phyloP scores from a whole-genome alignment of 495 filamentous ascomycete genomes.

The Aspergillus nidulans region DNA sequence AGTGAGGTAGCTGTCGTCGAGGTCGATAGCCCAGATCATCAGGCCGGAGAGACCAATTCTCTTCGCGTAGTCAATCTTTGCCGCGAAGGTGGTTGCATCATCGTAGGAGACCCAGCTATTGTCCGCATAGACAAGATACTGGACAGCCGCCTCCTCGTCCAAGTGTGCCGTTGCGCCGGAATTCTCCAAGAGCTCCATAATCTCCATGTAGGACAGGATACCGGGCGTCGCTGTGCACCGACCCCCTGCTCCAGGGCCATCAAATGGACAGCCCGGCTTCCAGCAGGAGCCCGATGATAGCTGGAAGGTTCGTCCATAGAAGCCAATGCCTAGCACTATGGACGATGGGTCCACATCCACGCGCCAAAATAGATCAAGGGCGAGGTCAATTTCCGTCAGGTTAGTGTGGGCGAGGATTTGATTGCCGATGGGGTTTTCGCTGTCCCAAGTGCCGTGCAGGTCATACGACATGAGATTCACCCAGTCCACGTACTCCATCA shows the following conservation, averaged over 20 bases:
- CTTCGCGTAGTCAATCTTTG: background rate
- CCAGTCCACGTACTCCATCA: conserved; percentile 39
- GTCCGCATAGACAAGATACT: background rate
- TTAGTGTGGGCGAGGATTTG: conserved; percentile 6
- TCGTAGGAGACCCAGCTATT: background rate
- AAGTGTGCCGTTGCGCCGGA: conserved; percentile 8
- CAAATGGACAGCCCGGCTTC: background rate
- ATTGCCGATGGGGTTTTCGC: conserved; percentile 1
- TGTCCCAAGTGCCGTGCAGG: conserved; percentile 14
- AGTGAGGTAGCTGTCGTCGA: conserved; percentile 6
- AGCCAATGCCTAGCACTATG: background rate
- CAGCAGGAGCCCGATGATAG: background rate
- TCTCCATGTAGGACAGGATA: background rate
- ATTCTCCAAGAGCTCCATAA: background rate
- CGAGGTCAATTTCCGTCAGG: conserved; percentile 1
- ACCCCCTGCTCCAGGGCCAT: conserved; percentile 32
- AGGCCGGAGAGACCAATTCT: conserved; percentile 3
- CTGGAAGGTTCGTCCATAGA: background rate
- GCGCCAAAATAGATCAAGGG: background rate
- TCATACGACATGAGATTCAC: conserved; percentile 56
- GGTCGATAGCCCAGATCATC: conserved; percentile 31
- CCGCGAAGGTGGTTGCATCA: background rate
- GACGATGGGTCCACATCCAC: background rate
- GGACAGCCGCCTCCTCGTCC: background rate
- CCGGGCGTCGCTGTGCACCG: background rate